Evolutionary conservation across 73 alveolate species (phyloP).

Genomic region (Paramecium pentaurelia): DNA sequence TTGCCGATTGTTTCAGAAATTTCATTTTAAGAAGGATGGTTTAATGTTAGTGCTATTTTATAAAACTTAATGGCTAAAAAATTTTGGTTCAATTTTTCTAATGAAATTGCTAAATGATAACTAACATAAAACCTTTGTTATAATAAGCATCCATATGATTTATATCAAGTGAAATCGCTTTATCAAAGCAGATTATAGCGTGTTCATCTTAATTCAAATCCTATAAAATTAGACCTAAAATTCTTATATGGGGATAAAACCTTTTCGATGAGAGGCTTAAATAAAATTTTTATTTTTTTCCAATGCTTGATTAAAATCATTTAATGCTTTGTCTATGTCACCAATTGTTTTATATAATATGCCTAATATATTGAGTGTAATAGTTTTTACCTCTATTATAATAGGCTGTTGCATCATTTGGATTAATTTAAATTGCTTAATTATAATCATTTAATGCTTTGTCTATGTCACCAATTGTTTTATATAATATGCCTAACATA

Average conservation of each 20-base stretch:
- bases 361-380: too few species aligned
- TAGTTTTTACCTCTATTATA: not conserved
- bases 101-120: not conserved
- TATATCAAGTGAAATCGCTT: not conserved
- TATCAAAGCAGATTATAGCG: not conserved
- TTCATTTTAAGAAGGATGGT: too few species aligned
- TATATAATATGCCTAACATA: too few species aligned
- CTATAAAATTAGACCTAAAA: not conserved
- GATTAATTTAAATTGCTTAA: not conserved
- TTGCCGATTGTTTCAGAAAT: too few species aligned
- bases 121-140: not conserved
- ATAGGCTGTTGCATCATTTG: not conserved
- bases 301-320: not conserved
- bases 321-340: too few species aligned
- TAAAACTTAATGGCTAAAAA: too few species aligned
- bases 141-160: not conserved
- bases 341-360: too few species aligned
- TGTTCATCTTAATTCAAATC: not conserved
- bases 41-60: too few species aligned
- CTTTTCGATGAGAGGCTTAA: not conserved
- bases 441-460: not conserved
- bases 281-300: not conserved
- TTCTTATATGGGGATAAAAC: not conserved
- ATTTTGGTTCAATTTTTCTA: too few species aligned
- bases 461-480: too few species aligned